Base-by-base conservation (phyloP, 768 basidiomycete species). In the Suillus bovinus region DNA sequence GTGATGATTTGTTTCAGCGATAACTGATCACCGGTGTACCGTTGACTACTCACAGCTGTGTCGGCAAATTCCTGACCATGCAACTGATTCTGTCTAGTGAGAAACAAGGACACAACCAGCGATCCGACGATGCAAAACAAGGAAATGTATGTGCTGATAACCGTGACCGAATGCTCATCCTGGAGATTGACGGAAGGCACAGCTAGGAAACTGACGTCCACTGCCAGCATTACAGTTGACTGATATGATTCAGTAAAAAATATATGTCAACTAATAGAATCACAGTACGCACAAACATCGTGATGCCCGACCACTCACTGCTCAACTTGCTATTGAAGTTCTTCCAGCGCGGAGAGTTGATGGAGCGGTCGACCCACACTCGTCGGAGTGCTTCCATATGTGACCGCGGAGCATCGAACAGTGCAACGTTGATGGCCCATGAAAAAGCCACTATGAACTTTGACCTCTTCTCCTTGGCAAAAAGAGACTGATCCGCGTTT, bases 141-240 rank as follows among this genome's bases (percentile, higher is more conserved):
- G 1, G 81, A 81, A 9, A 77, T 59, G 46, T 79, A 81, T 46
- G 70, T 0, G 68, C 53, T 4, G 63, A 73, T 17, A 72, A 55
- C 33, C 1, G 58, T 31, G 4, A 46, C 58, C 52, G 22, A 58
- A 56, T 13, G 22, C 20, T 13, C 7, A 47, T 64, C 46, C 69
- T n/a, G 27, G 41, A n/a, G 1, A 52, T 13, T 77, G 38, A 81
- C 76, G 42, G 74, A 72, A 29, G 80, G 80, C 16, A 86, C 83
- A 11, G 82, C 80, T 11, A 86, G 69, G 65, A 85, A 84, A 0
- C 79, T 80, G 2, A 86, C 80, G 58, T 84, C 84, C 2, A 81
- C 81, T n/a, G 79, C 80, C 5, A 85, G 66, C 41, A 86, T 69
- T 16, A 85, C 81, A 1, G 81, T 82, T 2, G 77, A 77, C 83